phyloP scores from a whole-genome alignment of 2,329 filamentous ascomycete species.

The Fusarium verrucosum region DNA sequence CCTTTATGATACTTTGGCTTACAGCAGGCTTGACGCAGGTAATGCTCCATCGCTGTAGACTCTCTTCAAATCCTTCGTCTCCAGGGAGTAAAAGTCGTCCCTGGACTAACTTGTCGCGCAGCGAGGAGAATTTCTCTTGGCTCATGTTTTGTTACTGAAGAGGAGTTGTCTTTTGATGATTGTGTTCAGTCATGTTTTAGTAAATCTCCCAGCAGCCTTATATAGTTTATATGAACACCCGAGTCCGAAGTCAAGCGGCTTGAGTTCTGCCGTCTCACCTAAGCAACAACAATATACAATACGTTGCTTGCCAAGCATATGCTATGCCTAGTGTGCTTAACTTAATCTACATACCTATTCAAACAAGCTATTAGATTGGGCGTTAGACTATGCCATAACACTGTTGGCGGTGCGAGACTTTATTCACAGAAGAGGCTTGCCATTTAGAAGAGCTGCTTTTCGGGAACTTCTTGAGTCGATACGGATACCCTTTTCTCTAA shows the following conservation, averaged over 20 bases:
- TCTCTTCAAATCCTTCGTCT: conserved; percentile 48
- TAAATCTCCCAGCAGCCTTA: neutral
- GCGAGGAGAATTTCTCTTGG: conserved; percentile 21
- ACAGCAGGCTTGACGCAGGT: conserved; percentile 51
- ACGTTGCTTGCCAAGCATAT: neutral
- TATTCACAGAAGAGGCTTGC: neutral
- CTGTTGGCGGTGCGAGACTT: neutral
- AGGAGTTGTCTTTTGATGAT: neutral
- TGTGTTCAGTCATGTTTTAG: neutral
- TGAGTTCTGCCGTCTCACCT: neutral
- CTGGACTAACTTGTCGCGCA: conserved; percentile 33
- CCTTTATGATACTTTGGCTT: neutral
- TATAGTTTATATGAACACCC: neutral
- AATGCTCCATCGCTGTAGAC: conserved; percentile 51
- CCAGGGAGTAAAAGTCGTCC: conserved; percentile 48
- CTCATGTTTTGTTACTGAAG: conserved; percentile 20
- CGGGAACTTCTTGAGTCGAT: neutral
- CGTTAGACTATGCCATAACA: neutral
- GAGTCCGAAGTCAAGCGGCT: neutral
- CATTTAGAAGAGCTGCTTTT: neutral
- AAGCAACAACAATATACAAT: neutral
- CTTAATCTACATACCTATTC: neutral
- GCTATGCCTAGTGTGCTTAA: neutral
- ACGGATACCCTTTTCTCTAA: neutral
- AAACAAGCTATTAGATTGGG: neutral